Conservation (phyloP, 1,139 yeast species). For the Hyphopichia wangnamkhiaoensis region DNA sequence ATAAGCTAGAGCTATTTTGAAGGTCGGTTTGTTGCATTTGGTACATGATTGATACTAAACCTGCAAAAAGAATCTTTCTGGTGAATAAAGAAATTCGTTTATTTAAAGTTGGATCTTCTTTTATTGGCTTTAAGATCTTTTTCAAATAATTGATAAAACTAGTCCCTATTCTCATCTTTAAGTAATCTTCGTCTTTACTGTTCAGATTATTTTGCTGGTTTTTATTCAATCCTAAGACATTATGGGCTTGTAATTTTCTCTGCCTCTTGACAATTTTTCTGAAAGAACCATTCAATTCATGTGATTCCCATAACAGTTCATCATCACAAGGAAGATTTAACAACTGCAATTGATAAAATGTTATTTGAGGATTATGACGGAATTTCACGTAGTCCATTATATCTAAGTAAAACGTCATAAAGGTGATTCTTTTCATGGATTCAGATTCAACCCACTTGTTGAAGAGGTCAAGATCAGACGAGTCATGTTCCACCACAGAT, state of each 20-base stretch:
- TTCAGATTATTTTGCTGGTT: constrained; percentile 1
- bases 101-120: neutral
- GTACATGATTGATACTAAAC: constrained; percentile 65
- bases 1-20: constrained; percentile 51
- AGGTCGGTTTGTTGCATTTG: constrained; percentile 76
- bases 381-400: constrained; percentile 78
- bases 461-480: constrained; percentile 32
- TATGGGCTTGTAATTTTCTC: constrained; percentile 26
- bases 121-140: constrained; percentile 27
- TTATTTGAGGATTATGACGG: constrained; percentile 69
- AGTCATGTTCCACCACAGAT: constrained; percentile 14
- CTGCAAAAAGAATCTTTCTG: constrained; percentile 66
- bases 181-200: no score
- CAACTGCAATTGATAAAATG: constrained; percentile 72
- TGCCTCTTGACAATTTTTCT: constrained; percentile 41
- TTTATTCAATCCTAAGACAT: neutral
- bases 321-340: constrained; percentile 77
- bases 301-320: constrained; percentile 64
- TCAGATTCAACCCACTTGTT: constrained; percentile 75
- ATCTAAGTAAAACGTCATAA: constrained; percentile 79
- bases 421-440: constrained; percentile 73
- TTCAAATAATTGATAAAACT: constrained; percentile 39
- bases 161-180: constrained; percentile 29
- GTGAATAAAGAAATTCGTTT: constrained; percentile 43
- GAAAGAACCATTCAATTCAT: constrained; percentile 42